Conservation (phyloP, 208 protist genomes). For the Crithidia sp. region DNA sequence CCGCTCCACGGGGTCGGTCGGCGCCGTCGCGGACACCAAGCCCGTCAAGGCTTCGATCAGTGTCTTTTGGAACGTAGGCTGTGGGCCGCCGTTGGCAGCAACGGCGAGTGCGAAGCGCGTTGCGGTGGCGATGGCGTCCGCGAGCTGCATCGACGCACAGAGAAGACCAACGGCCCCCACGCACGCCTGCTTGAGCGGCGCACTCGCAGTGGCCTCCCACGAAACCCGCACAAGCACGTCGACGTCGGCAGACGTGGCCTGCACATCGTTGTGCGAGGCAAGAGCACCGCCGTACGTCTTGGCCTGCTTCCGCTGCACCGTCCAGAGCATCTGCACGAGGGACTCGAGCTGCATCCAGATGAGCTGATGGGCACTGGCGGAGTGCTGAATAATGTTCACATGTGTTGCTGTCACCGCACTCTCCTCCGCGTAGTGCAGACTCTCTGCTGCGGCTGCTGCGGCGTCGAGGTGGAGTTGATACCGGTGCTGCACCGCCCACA, state of each 20-base stretch:
- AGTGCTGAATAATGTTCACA: slow-evolving; percentile 32
- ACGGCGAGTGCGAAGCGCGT: slow-evolving; percentile 59
- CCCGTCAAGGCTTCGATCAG: slow-evolving; percentile 19
- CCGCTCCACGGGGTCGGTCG: slow-evolving; percentile 29
- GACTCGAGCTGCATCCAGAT: slow-evolving; percentile 77
- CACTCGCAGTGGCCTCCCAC: slow-evolving; percentile 56
- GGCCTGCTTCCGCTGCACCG: slow-evolving; percentile 77
- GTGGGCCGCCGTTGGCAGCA: slow-evolving; percentile 28
- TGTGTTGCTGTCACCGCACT: background rate
- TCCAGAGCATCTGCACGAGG: slow-evolving; percentile 76
- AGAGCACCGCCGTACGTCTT: slow-evolving; percentile 24
- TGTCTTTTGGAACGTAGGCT: slow-evolving; percentile 3
- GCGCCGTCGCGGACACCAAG: slow-evolving; percentile 10
- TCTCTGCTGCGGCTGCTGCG: slow-evolving; percentile 11
- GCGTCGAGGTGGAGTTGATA: slow-evolving; percentile 45
- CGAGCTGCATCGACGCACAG: slow-evolving; percentile 41
- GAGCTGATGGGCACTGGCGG: slow-evolving; percentile 53
- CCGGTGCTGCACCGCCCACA: slow-evolving; percentile 41
- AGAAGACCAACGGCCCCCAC: slow-evolving; percentile 55
- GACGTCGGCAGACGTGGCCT: slow-evolving; percentile 50
- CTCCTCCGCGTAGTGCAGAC: background rate
- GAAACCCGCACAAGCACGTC: slow-evolving; percentile 65
- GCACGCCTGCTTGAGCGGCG: slow-evolving; percentile 55
- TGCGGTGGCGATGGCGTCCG: slow-evolving; percentile 43
- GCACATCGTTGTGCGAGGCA: slow-evolving; percentile 42